Conservation (phyloP, 2,329 filamentous ascomycete genomes). For the Xylaria sp. region DNA sequence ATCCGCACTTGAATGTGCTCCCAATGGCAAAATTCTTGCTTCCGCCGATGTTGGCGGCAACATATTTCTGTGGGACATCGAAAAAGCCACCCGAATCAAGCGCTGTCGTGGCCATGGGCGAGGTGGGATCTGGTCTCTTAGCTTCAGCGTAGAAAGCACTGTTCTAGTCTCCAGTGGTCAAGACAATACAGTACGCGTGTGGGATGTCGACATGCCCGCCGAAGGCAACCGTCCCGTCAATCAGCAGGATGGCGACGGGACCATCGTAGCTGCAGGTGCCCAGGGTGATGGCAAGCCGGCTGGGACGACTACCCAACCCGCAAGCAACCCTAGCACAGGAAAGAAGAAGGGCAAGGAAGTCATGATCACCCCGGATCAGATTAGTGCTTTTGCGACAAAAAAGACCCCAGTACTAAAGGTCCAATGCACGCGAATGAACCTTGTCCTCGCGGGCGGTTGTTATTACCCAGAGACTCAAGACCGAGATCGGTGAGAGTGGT, state of each 20-base stretch:
- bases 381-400: conserved; percentile 93
- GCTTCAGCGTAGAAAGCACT: conserved; percentile 91
- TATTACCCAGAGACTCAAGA: conserved; percentile 58
- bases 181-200: conserved; percentile 90
- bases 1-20: conserved; percentile 82
- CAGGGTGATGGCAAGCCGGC: conserved; percentile 49
- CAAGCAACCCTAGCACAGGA: conserved; percentile 41
- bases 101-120: conserved; percentile 92
- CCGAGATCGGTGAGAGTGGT: conserved; percentile 31
- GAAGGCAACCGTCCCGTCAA: conserved; percentile 54
- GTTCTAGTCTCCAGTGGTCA: conserved; percentile 89
- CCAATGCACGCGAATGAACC: conserved; percentile 92
- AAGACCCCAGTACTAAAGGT: conserved; percentile 94
- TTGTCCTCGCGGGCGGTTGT: conserved; percentile 83
- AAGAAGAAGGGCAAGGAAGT: conserved; percentile 91
- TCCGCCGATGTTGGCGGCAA: conserved; percentile 87
- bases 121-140: conserved; percentile 90
- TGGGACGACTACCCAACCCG: conserved; percentile 38
- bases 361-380: conserved; percentile 89
- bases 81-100: conserved; percentile 85
- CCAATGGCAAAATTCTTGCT: conserved; percentile 88
- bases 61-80: conserved; percentile 93
- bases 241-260: conserved; percentile 46
- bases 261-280: conserved; percentile 50
- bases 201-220: conserved; percentile 82